Percentiles rank a stretch among this genome's conserved stretches.
phyloP scores from a whole-genome alignment of 768 basidiomycete genomes.

The Amanita pseudoporphyria region DNA sequence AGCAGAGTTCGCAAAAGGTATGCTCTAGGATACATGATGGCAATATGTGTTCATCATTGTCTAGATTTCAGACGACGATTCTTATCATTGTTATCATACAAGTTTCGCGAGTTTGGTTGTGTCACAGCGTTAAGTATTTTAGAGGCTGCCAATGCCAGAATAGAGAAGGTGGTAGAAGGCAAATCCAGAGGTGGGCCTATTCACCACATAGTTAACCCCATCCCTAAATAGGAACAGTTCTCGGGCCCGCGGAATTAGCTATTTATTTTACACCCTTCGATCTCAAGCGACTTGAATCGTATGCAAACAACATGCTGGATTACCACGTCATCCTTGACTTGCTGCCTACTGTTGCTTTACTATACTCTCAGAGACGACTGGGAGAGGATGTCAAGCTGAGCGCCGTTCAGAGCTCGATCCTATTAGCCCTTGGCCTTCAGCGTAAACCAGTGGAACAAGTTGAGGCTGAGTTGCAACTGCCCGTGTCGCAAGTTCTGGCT shows the following conservation, averaged over 20 bases:
- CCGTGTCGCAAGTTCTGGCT: slow-evolving; percentile 82
- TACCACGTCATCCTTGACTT: slow-evolving; percentile 95
- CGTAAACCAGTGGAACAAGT: slow-evolving; percentile 84
- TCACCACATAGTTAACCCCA: background rate
- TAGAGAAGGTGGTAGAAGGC: slow-evolving; percentile 35
- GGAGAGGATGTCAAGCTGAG: slow-evolving; percentile 62
- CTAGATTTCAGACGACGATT: slow-evolving; percentile 90
- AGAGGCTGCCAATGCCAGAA: slow-evolving; percentile 68
- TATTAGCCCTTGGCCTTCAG: slow-evolving; percentile 85
- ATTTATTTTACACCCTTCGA: slow-evolving; percentile 83
- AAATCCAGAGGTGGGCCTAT: slow-evolving; percentile 25
- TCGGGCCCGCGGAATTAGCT: slow-evolving; percentile 34
- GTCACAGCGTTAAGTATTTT: slow-evolving; percentile 82
- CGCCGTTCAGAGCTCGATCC: slow-evolving; percentile 85
- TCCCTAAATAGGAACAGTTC: slow-evolving; percentile 15
- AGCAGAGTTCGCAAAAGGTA: slow-evolving; percentile 79
- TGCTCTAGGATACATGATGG: slow-evolving; percentile 6
- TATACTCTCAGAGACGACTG: slow-evolving; percentile 76
- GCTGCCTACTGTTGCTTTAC: slow-evolving; percentile 67
- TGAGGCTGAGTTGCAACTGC: slow-evolving; percentile 76
- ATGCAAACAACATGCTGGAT: slow-evolving; percentile 92
- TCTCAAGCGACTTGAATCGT: slow-evolving; percentile 90
- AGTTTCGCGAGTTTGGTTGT: slow-evolving; percentile 89
- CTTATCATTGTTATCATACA: slow-evolving; percentile 81
- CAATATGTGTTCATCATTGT: background rate